Evolutionary conservation across 345 rosid species (phyloP).

Genomic region (Pelargonium nanum): DNA sequence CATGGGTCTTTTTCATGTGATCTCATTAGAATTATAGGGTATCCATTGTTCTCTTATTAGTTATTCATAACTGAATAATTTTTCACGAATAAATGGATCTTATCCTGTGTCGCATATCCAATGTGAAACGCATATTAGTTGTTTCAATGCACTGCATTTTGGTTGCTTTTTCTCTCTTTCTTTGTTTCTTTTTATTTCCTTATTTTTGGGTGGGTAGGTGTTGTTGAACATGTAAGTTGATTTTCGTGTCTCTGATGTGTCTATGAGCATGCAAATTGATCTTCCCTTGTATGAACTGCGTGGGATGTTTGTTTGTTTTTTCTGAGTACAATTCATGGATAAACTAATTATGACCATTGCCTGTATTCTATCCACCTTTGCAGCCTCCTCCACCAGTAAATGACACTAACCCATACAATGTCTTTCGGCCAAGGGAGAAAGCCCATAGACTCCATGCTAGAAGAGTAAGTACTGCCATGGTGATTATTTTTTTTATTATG

Average conservation of each 20-base stretch:
- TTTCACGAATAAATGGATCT: not conserved
- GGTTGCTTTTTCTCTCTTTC: too few relatives aligned
- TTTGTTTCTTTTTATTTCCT: too few relatives aligned
- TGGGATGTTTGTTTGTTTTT: not conserved
- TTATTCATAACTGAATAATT: too few relatives aligned
- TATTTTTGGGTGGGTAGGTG: too few relatives aligned
- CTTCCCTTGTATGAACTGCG: not conserved
- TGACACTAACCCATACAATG: slow-evolving; percentile 95
- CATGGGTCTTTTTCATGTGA: not conserved
- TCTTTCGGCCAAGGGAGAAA: slow-evolving; percentile 95
- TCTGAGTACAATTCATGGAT: not conserved
- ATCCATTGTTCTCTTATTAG: too few relatives aligned
- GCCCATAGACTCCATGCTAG: slow-evolving; percentile 92
- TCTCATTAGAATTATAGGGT: not conserved
- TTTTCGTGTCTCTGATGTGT: too few relatives aligned
- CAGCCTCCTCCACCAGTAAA: slow-evolving; percentile 98
- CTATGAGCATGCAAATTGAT: too few relatives aligned
- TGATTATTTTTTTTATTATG: not conserved
- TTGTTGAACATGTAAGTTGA: too few relatives aligned
- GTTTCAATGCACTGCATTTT: too few relatives aligned
- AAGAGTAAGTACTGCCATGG: slow-evolving; percentile 42
- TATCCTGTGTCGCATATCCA: too few relatives aligned
- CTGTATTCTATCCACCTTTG: slow-evolving; percentile 9
- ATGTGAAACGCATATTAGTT: too few relatives aligned
- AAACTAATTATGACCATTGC: not conserved